Conservation (phyloP, 371 early-diverging fungal species). For the Nematocida sp. region DNA sequence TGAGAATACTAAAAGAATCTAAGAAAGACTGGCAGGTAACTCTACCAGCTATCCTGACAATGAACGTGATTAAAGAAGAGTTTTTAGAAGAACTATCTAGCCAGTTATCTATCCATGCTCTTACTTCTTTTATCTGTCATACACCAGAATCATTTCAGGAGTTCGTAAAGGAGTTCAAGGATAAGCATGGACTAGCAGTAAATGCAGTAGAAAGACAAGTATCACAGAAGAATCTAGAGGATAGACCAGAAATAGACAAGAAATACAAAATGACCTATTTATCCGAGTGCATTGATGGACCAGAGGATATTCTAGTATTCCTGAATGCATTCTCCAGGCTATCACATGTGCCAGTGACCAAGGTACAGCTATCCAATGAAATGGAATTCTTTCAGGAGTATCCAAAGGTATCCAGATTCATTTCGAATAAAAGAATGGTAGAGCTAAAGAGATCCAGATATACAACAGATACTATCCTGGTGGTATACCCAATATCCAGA, state of each 20-base stretch:
- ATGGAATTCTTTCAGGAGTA: slow-evolving; percentile 53
- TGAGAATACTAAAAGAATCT: slow-evolving; percentile 58
- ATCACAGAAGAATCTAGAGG: background rate
- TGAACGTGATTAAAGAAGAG: slow-evolving; percentile 55
- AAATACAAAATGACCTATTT: slow-evolving; percentile 58
- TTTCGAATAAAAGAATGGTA: slow-evolving; percentile 53
- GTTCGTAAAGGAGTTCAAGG: slow-evolving; percentile 60
- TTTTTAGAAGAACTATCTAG: slow-evolving; percentile 60
- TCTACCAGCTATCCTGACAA: slow-evolving; percentile 60
- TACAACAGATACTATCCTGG: slow-evolving; percentile 49
- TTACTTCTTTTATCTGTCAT: slow-evolving; percentile 64
- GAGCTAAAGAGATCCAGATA: slow-evolving; percentile 63
- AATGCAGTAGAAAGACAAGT: slow-evolving; percentile 57
- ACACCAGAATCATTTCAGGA: slow-evolving; percentile 54
- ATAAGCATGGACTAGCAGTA: slow-evolving; percentile 57
- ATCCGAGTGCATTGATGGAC: slow-evolving; percentile 61
- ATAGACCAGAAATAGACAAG: slow-evolving; percentile 20
- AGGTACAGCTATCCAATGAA: slow-evolving; percentile 49
- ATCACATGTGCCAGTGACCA: slow-evolving; percentile 60
- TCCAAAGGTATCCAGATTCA: slow-evolving; percentile 53
- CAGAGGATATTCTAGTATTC: slow-evolving; percentile 54
- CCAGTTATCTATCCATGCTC: slow-evolving; percentile 58
- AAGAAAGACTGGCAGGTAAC: slow-evolving; percentile 59
- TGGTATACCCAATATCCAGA: slow-evolving; percentile 33
- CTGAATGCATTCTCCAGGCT: slow-evolving; percentile 57